Percentiles rank a stretch among this genome's conserved stretches.
phyloP scores from a whole-genome alignment of 306 rosid species.

The Acacia acuminata region DNA sequence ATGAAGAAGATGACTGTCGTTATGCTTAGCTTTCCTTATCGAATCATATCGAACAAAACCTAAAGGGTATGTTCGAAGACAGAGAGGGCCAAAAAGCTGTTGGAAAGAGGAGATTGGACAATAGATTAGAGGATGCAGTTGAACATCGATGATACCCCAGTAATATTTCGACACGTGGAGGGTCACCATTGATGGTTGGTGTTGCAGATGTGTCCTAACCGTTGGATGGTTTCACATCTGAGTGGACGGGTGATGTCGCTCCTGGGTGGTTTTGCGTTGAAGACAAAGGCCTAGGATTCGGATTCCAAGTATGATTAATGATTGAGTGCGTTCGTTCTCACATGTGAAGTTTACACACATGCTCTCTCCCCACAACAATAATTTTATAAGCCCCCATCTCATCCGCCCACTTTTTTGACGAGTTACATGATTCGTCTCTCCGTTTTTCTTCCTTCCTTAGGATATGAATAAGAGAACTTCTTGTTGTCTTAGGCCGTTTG shows the following conservation, averaged over 20 bases:
- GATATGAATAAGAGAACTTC: too few species aligned
- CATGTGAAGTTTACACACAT: background rate
- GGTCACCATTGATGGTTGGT: conserved; percentile 31
- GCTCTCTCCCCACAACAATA: background rate
- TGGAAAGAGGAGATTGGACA: conserved; percentile 27
- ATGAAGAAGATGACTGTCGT: conserved; percentile 13
- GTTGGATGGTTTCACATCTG: conserved; percentile 32
- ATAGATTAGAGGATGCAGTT: conserved; percentile 13
- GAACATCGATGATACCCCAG: conserved; percentile 46
- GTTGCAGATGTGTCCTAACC: conserved; percentile 43
- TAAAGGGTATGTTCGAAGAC: conserved; percentile 6
- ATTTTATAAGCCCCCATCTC: background rate
- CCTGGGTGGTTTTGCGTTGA: background rate
- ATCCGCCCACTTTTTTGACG: background rate
- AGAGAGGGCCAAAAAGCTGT: conserved; percentile 6
- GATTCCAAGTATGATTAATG: background rate
- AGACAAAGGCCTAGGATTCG: background rate
- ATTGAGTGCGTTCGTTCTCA: background rate
- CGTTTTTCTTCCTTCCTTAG: background rate
- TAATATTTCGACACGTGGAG: conserved; percentile 52
- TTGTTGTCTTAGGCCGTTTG: too few species aligned
- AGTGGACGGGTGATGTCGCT: conserved; percentile 25
- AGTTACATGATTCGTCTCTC: background rate
- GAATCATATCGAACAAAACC: conserved; percentile 29
- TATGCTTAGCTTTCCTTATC: background rate